Conservation (phyloP, 2,329 filamentous ascomycete genomes). For the Epichloe sp. region DNA sequence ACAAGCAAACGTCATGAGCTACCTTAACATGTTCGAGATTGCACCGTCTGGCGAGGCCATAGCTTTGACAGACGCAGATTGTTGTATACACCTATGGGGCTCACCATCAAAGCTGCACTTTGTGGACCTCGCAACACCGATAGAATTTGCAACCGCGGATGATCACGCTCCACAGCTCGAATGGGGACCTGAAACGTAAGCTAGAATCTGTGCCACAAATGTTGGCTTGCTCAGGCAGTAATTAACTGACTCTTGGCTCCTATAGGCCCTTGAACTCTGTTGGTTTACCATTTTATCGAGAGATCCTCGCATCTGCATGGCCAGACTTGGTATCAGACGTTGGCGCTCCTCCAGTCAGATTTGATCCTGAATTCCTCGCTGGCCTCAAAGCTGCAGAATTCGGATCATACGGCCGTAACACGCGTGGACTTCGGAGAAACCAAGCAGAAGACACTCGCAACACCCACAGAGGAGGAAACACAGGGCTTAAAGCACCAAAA, state of each 20-base stretch:
- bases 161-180: slow-evolving; percentile 47
- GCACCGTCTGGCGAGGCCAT: slow-evolving; percentile 80
- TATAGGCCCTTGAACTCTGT: slow-evolving; percentile 65
- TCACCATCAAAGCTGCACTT: slow-evolving; percentile 77
- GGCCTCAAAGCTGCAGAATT: slow-evolving; percentile 60
- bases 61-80: slow-evolving; percentile 66
- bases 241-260: slow-evolving; percentile 4
- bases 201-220: slow-evolving; percentile 4
- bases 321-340: slow-evolving; percentile 77
- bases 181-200: slow-evolving; percentile 59
- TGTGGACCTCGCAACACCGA: slow-evolving; percentile 64
- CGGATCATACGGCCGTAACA: slow-evolving; percentile 67
- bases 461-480: slow-evolving; percentile 43
- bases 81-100: slow-evolving; percentile 75
- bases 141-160: slow-evolving; percentile 61
- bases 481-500: slow-evolving; percentile 61
- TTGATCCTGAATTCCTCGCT: slow-evolving; percentile 57
- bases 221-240: not conserved
- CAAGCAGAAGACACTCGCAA: slow-evolving; percentile 69
- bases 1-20: slow-evolving; percentile 64
- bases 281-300: slow-evolving; percentile 89
- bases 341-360: slow-evolving; percentile 64
- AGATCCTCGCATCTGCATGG: slow-evolving; percentile 78
- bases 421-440: slow-evolving; percentile 60
- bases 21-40: slow-evolving; percentile 70